Conservation (phyloP, 345 rosid species). For the Capsella bursapastoris region DNA sequence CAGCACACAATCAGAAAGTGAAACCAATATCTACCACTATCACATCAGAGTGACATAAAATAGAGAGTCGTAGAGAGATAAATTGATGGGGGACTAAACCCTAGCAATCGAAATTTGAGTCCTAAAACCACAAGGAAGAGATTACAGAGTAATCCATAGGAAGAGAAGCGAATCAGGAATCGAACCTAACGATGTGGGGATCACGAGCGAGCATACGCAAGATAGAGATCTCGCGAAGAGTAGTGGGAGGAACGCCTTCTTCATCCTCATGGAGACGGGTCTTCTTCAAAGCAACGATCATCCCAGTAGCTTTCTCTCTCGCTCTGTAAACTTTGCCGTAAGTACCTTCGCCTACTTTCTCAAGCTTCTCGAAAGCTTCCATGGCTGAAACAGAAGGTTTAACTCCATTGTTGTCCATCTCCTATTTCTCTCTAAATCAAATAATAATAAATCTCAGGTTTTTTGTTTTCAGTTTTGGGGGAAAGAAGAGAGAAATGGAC, state of each 20-base stretch:
- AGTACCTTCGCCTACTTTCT: slow-evolving; percentile 98
- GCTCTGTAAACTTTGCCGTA: slow-evolving; percentile 97
- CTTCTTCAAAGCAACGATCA: slow-evolving; percentile 93
- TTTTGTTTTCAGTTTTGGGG: neutral
- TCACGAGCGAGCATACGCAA: slow-evolving; percentile 97
- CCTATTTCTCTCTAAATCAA: no score
- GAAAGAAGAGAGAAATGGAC: neutral
- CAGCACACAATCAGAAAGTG: neutral
- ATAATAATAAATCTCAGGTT: no score
- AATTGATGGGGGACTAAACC: neutral
- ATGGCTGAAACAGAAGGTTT: slow-evolving; percentile 58
- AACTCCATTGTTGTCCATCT: slow-evolving; percentile 50
- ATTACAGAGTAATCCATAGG: no score
- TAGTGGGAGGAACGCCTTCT: slow-evolving; percentile 98
- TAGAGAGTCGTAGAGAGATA: neutral
- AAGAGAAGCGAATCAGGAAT: neutral
- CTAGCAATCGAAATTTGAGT: slow-evolving; percentile 1
- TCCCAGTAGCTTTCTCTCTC: slow-evolving; percentile 87
- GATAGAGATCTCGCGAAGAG: slow-evolving; percentile 98
- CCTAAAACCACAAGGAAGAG: slow-evolving; percentile 1
- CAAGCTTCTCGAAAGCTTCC: slow-evolving; percentile 95
- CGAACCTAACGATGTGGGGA: slow-evolving; percentile 84
- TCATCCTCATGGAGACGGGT: slow-evolving; percentile 98
- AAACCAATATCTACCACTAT: neutral
- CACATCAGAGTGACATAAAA: neutral